These are phyloP conservation scores for Tephrocybe sp. DNA, from an alignment of 768 basidiomycete genomes.

Conservation along the genomic window DNA sequence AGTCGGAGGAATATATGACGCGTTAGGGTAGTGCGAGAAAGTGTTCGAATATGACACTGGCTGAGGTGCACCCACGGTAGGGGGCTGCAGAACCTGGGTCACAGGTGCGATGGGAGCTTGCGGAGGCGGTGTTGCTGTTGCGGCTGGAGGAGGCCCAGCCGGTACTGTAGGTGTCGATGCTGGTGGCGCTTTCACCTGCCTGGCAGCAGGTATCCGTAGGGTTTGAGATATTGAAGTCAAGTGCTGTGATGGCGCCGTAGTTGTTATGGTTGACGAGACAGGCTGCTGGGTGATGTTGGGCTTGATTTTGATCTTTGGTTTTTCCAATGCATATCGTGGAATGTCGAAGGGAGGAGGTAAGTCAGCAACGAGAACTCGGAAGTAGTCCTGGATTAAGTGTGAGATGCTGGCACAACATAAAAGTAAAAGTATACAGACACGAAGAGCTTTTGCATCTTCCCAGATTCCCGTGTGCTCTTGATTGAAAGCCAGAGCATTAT, in stretches of 20 bases:
- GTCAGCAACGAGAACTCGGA: slow-evolving; percentile 76
- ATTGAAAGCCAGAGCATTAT: slow-evolving; percentile 88
- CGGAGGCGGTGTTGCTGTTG: slow-evolving; percentile 24
- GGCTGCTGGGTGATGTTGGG: slow-evolving; percentile 41
- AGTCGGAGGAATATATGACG: slow-evolving; percentile 44
- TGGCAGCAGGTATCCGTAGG: slow-evolving; percentile 37
- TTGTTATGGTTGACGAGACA: slow-evolving; percentile 16
- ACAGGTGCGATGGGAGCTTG: slow-evolving; percentile 20
- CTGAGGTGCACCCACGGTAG: slow-evolving; percentile 28
- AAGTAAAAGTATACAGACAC: slow-evolving; percentile 41
- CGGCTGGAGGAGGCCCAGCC: slow-evolving; percentile 20
- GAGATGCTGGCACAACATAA: slow-evolving; percentile 9
- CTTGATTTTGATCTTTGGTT: slow-evolving; percentile 72
- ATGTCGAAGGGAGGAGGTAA: slow-evolving; percentile 68
- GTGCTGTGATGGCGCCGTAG: slow-evolving; percentile 14
- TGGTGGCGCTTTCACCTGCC: slow-evolving; percentile 16
- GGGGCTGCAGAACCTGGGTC: slow-evolving; percentile 18
- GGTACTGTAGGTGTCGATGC: slow-evolving; percentile 18
- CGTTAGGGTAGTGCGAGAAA: slow-evolving; percentile 55
- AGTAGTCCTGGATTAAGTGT: slow-evolving; percentile 54
- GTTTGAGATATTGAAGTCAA: slow-evolving; percentile 24
- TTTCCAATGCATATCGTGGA: slow-evolving; percentile 54
- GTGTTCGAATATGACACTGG: slow-evolving; percentile 33
- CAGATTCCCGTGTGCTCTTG: slow-evolving; percentile 82
- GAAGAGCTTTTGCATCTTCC: slow-evolving; percentile 70